Conservation (phyloP, 169 alveolate species). For the Plasmodium malariae region DNA sequence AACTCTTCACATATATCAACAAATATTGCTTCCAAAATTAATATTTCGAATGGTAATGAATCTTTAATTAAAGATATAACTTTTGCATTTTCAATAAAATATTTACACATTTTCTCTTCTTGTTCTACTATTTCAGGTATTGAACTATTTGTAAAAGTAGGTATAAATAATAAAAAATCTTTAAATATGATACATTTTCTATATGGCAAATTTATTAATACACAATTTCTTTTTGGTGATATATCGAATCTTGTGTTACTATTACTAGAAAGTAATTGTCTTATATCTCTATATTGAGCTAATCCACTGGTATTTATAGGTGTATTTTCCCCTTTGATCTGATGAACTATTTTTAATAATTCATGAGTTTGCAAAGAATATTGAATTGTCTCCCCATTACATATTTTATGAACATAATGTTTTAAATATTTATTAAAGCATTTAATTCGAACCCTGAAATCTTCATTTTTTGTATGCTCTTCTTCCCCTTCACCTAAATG, state of each 20-base stretch:
- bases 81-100: slow-evolving; percentile 74
- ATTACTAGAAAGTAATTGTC: slow-evolving; percentile 62
- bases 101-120: slow-evolving; percentile 72
- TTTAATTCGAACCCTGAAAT: slow-evolving; percentile 62
- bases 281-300: slow-evolving; percentile 78
- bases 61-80: slow-evolving; percentile 73
- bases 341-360: slow-evolving; percentile 68
- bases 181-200: slow-evolving; percentile 76
- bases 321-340: slow-evolving; percentile 68
- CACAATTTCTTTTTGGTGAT: slow-evolving; percentile 76
- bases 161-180: slow-evolving; percentile 60
- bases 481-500: not conserved
- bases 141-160: slow-evolving; percentile 66
- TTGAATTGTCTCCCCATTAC: slow-evolving; percentile 53
- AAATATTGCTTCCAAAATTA: slow-evolving; percentile 80
- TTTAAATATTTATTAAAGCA: slow-evolving; percentile 74
- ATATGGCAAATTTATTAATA: slow-evolving; percentile 62
- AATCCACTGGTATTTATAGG: slow-evolving; percentile 73
- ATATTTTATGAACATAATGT: slow-evolving; percentile 72
- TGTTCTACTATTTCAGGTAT: slow-evolving; percentile 48
- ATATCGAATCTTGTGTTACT: slow-evolving; percentile 69
- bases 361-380: slow-evolving; percentile 68
- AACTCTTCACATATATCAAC: slow-evolving; percentile 80
- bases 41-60: slow-evolving; percentile 80
- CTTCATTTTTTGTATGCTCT: slow-evolving; percentile 36